Evolutionary conservation across 768 basidiomycete species (phyloP), one percentile per base, ranked within the genome.

Genomic region (Phylloporus sp.): DNA sequence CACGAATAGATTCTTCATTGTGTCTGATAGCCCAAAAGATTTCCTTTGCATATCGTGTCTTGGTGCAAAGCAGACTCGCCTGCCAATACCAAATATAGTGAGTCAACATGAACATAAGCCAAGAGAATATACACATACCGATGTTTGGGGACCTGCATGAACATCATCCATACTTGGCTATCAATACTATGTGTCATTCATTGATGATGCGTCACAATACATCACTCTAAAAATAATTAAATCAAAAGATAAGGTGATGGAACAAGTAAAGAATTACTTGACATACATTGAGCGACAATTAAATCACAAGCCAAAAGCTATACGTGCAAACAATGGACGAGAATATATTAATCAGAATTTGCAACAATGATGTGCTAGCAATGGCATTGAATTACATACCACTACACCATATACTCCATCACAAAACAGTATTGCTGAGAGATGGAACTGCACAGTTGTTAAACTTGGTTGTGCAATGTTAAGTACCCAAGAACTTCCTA

Each of bases 341-440:
- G 70, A 74, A 52, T 62, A 70, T 6, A 34, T 72, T 0, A 70
- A 72, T 26, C 41, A 42, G 0, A 42, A 52, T 2, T 32, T 70
- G 11, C 58, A 55, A 34, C 13, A 41, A 0, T 71, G 66, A 55
- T 60, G 61, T 27, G 49, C 31, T 0, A 5, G 44, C 0, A 51
- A 59, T 1, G 71, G 73, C 0, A 71, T 73, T 6, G 58, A 59
- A 1, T 51, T 72, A 0, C 64, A 75, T 15, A 59, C 56, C 0
- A 71, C 65, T 0, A 65, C 64, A 5, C 73, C 70, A 2, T 73
- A 76, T 28, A 68, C 70, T 7, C 71, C 70, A 0, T 55, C 67
- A 1, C 71, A 75, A 24, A 76, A 76, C 51, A 70, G 66, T 7
- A 47, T 65, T n/a, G 67, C 74, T 0, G 74, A 80, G 32, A 42